Evolutionary conservation across 768 basidiomycete genomes (phyloP).

Genomic region (Saitozyma podzolica): DNA sequence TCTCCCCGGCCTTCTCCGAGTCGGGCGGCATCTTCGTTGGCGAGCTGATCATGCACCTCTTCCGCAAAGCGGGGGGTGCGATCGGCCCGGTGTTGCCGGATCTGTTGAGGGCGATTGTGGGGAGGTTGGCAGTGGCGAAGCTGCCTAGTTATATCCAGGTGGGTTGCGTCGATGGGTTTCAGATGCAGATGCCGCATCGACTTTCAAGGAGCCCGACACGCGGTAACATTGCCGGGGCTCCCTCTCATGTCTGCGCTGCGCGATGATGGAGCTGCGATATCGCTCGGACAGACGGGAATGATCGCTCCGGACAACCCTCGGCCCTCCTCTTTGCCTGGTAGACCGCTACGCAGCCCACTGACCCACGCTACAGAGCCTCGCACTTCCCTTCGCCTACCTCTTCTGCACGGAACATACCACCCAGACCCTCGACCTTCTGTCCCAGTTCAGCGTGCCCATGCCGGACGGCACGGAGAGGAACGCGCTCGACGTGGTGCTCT

Average conservation of each 20-base stretch:
- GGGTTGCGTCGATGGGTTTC: too few relatives aligned
- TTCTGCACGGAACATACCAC: conserved; percentile 77
- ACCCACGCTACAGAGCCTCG: conserved; percentile 64
- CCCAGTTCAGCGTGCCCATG: conserved; percentile 59
- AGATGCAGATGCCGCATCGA: too few relatives aligned
- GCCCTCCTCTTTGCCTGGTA: neutral
- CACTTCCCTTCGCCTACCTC: conserved; percentile 91
- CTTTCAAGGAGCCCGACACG: too few relatives aligned
- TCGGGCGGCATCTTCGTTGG: conserved; percentile 90
- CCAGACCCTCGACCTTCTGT: conserved; percentile 73
- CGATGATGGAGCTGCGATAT: conserved; percentile 3
- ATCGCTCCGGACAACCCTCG: neutral
- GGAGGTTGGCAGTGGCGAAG: conserved; percentile 76
- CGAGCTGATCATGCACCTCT: conserved; percentile 88
- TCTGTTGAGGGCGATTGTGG: conserved; percentile 78
- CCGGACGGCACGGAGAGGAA: conserved; percentile 57
- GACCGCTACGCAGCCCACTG: neutral
- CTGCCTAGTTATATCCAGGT: conserved; percentile 92
- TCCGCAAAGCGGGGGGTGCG: conserved; percentile 76
- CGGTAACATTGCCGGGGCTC: conserved; percentile 7
- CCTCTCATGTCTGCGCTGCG: neutral
- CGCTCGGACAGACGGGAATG: neutral
- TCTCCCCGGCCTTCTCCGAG: conserved; percentile 76
- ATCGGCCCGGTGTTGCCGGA: conserved; percentile 84
- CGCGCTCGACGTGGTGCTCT: conserved; percentile 82